Conservation (phyloP, 257 asterid species). For the Plectranthus barbatus region DNA sequence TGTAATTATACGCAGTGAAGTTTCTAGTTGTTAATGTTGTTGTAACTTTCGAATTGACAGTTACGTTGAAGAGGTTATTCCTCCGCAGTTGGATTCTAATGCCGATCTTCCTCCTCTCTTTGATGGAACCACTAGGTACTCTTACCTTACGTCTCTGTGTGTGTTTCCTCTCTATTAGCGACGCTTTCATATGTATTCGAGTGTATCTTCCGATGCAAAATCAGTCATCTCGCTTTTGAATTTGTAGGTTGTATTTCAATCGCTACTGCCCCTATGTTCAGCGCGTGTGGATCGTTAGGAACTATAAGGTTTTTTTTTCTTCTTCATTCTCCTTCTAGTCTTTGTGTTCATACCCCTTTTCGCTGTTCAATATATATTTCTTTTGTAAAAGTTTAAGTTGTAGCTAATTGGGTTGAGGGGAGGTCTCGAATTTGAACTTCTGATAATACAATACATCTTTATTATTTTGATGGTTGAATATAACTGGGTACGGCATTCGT, state of each 20-base stretch:
- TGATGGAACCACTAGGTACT: constrained; percentile 70
- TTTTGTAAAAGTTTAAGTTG: no score
- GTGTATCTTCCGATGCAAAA: not conserved
- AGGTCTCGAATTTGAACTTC: no score
- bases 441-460: no score
- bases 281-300: constrained; percentile 69
- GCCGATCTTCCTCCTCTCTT: constrained; percentile 58
- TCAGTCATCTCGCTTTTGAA: not conserved
- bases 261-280: constrained; percentile 63
- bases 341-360: no score
- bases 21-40: not conserved
- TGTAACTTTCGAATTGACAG: constrained; percentile 29
- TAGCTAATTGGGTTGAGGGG: no score
- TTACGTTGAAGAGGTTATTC: constrained; percentile 35
- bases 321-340: no score
- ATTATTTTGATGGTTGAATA: not conserved
- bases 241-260: constrained; percentile 54
- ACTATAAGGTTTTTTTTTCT: constrained; percentile 45
- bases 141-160: not conserved
- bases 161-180: not conserved
- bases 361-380: no score
- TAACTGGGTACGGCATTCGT: not conserved
- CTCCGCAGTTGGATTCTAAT: constrained; percentile 45
- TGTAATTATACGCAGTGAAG: not conserved
- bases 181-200: not conserved